These are phyloP conservation scores for Bjerkandera adusta DNA, from an alignment of 1,284 basidiomycete genomes.

Conservation along the genomic window DNA sequence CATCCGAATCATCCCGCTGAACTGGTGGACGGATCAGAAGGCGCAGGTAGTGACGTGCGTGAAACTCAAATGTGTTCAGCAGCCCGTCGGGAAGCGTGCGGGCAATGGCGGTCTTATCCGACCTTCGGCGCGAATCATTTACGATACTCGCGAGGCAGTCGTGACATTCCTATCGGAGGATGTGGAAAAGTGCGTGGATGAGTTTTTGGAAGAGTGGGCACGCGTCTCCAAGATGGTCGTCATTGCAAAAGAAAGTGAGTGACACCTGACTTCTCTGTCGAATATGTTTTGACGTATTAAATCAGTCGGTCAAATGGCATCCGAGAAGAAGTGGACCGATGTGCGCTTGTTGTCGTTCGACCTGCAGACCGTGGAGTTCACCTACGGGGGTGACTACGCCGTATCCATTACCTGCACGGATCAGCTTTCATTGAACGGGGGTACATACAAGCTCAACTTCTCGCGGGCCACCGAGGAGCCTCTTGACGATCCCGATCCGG, in stretches of 20 bases:
- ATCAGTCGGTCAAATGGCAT: conserved; percentile 79
- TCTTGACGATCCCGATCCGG: conserved; percentile 17
- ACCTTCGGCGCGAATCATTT: conserved; percentile 81
- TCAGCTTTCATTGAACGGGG: conserved; percentile 60
- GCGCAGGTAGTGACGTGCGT: conserved; percentile 75
- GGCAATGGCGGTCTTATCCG: conserved; percentile 64
- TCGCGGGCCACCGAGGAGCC: conserved; percentile 42
- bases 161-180: conserved; percentile 85
- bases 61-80: conserved; percentile 84
- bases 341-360: conserved; percentile 83
- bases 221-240: conserved; percentile 89
- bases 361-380: conserved; percentile 85
- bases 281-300: conserved; percentile 3
- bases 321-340: conserved; percentile 66
- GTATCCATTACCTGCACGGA: conserved; percentile 75
- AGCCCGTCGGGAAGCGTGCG: conserved; percentile 72
- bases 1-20: conserved; percentile 82
- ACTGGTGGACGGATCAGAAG: conserved; percentile 86
- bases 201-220: conserved; percentile 90
- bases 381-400: conserved; percentile 69
- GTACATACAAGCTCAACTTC: conserved; percentile 72
- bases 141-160: conserved; percentile 81
- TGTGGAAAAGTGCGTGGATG: conserved; percentile 83
- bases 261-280: neutral
- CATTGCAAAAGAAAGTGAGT: conserved; percentile 80